Evolutionary conservation across 1,139 yeast species (phyloP).

Genomic region (Eremothecium cymbalariae): DNA sequence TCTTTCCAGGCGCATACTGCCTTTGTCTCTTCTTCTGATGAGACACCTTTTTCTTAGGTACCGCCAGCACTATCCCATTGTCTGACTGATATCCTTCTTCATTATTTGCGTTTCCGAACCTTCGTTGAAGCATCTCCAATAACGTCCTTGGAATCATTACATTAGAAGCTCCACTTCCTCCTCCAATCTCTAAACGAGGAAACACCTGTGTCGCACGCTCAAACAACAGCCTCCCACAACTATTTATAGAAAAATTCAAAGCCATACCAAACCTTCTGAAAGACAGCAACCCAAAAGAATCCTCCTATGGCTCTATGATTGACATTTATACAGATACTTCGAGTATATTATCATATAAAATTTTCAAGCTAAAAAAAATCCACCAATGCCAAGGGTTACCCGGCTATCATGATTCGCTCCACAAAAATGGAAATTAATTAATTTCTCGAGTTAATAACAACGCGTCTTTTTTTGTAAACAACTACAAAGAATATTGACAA

Average conservation of each 20-base stretch:
- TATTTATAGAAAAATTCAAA: too few relatives aligned
- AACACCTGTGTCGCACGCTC: constrained; percentile 9
- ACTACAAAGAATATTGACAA: too few relatives aligned
- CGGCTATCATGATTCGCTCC: too few relatives aligned
- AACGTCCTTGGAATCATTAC: constrained; percentile 12
- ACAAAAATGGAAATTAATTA: too few relatives aligned
- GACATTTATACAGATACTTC: too few relatives aligned
- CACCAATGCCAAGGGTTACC: too few relatives aligned
- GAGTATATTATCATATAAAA: too few relatives aligned
- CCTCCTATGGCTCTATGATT: too few relatives aligned
- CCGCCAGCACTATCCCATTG: constrained; percentile 72
- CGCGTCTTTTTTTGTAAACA: constrained; percentile 1
- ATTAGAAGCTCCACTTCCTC: constrained; percentile 3
- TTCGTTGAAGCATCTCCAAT: constrained; percentile 21
- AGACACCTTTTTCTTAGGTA: constrained; percentile 88
- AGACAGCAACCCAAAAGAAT: too few relatives aligned
- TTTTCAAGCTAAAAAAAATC: too few relatives aligned
- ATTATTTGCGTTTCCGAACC: constrained; percentile 16
- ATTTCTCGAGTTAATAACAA: too few relatives aligned
- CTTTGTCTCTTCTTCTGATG: constrained; percentile 78
- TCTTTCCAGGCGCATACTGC: constrained; percentile 73
- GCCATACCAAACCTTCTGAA: too few relatives aligned
- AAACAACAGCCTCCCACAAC: constrained; percentile 6
- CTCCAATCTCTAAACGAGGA: constrained; percentile 10
- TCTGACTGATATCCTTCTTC: constrained; percentile 33